Conservation (phyloP, 1,139 yeast genomes). For the Pichia sp. region DNA sequence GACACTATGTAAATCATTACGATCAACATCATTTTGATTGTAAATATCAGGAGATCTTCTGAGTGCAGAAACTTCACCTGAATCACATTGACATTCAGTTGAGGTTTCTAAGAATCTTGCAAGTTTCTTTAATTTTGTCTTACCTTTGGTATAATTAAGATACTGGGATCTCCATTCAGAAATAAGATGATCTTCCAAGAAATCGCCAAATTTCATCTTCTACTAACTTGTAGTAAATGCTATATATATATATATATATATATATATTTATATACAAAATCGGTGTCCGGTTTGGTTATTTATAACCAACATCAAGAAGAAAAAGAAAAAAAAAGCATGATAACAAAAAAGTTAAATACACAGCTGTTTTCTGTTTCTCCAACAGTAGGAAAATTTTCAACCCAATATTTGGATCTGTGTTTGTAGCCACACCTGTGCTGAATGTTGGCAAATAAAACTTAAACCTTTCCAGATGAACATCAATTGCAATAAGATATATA, state of each 20-base stretch:
- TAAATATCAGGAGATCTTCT: neutral
- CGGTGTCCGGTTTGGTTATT: neutral
- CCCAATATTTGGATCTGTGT: too few relatives aligned
- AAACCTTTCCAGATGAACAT: too few relatives aligned
- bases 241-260: neutral
- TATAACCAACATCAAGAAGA: too few relatives aligned
- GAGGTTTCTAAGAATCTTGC: conserved; percentile 9
- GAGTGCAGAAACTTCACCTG: neutral
- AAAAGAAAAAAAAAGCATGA: too few relatives aligned
- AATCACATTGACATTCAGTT: conserved; percentile 19
- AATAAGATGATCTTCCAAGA: conserved; percentile 51
- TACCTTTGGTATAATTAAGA: conserved; percentile 64
- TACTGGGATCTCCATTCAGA: conserved; percentile 88
- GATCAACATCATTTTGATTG: neutral
- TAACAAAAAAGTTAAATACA: too few relatives aligned
- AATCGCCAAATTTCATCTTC: conserved; percentile 57
- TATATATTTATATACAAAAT: neutral
- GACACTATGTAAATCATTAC: neutral
- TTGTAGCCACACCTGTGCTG: too few relatives aligned
- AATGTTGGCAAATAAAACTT: too few relatives aligned
- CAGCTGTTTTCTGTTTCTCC: too few relatives aligned
- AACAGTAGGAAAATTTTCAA: too few relatives aligned
- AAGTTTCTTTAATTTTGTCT: conserved; percentile 46
- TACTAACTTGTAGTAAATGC: neutral
- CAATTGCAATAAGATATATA: too few relatives aligned